phyloP scores from a whole-genome alignment of 495 filamentous ascomycete genomes.

The Staphylotrichum tortipilum region DNA sequence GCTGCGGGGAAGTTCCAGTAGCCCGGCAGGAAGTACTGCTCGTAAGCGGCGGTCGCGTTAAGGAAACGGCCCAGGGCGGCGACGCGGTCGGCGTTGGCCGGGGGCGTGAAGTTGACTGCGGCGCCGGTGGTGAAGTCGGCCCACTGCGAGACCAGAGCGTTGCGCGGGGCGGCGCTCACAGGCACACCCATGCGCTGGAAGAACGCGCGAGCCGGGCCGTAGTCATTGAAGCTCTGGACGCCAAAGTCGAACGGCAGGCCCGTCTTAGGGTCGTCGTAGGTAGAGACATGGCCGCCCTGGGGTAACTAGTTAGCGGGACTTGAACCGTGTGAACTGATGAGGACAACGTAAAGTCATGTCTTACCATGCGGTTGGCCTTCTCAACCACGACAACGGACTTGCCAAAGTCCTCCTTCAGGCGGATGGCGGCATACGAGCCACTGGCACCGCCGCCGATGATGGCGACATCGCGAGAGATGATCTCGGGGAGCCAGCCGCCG shows the following conservation, averaged over 20 bases:
- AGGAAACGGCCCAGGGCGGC: conserved; percentile 31
- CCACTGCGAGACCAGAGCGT: conserved; percentile 18
- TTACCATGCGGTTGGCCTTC: conserved; percentile 29
- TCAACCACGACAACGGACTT: conserved; percentile 38
- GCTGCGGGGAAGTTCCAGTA: conserved; percentile 35
- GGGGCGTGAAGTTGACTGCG: conserved; percentile 13
- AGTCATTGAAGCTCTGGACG: conserved; percentile 27
- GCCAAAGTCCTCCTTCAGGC: conserved; percentile 34
- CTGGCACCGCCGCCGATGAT: conserved; percentile 43
- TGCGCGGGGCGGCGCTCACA: conserved; percentile 10
- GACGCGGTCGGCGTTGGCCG: conserved; percentile 15
- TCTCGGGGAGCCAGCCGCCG: not conserved
- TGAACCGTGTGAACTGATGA: not conserved
- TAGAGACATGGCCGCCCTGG: conserved; percentile 38
- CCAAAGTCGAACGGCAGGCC: conserved; percentile 33
- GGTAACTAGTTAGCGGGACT: conserved; percentile 2
- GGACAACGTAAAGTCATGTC: not conserved
- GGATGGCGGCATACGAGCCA: conserved; percentile 40
- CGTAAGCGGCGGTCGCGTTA: conserved; percentile 27
- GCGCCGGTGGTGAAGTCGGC: conserved; percentile 37
- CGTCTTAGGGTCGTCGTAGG: conserved; percentile 31
- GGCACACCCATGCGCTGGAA: conserved; percentile 32
- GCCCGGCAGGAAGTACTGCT: conserved; percentile 29
- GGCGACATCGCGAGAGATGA: conserved; percentile 22
- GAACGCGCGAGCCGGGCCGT: conserved; percentile 21